Base-by-base conservation (phyloP, 257 asterid genomes). In the Scutellaria baicalensis region DNA sequence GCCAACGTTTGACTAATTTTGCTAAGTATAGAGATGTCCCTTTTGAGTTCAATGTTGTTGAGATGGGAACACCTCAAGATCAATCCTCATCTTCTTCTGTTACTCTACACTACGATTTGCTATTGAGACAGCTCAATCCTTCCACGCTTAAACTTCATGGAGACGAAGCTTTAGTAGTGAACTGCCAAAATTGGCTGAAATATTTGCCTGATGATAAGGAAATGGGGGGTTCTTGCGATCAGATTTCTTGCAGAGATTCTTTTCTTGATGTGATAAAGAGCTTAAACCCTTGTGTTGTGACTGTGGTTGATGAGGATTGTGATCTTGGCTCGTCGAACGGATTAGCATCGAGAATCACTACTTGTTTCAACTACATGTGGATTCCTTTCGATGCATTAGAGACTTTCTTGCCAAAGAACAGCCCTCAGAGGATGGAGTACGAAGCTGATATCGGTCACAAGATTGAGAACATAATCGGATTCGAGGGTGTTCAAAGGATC, bases 371-470 rank as follows among this genome's bases (percentile, higher is more conserved):
- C 77, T 90, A 90, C 64, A 57, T 90, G 48, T 90, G 96, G 95
- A 90, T 90, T 58, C 96, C 94, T 3, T 90, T 86, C 54, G 97
- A 90, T 21, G 89, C 94, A 5, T 58, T 86, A 10, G 94, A 90
- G 74, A 88, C 91, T n/a, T 90, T 90, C 75, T 57, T 90, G 88
- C 80, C 97, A 2, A 90, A 88, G 52, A 80, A 82, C 13, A 86
- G 89, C 80, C 56, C 74, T 9, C 82, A 84, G 61, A 79, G 96
- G 80, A 79, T 78, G 1, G 90, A 85, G 11, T 86, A 79, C 48
- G 97, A 90, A 59, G 79, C 83, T 3, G 97, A 88, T 17, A 78
- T 90, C 5, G 92, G 97, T 5, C 84, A 84, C 38, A 90, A 86
- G 65, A 90, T 90, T 2, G 96, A 86, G 74, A 86, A 90, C 69